Evolutionary conservation across 1,284 basidiomycete species (phyloP).

Genomic region (Pseudozyma hubeiensis): DNA sequence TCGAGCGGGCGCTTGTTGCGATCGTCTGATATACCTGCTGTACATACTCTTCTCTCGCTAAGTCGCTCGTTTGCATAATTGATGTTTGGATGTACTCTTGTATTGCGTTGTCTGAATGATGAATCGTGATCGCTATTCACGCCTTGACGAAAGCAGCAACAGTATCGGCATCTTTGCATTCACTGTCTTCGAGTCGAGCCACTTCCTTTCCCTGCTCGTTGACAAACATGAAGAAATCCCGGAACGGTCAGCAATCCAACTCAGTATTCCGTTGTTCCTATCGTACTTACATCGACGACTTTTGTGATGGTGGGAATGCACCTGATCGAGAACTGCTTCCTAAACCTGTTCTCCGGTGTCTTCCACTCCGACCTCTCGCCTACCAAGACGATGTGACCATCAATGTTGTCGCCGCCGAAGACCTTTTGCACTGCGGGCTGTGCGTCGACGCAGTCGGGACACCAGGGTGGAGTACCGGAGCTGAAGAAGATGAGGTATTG

Average conservation of each 20-base stretch:
- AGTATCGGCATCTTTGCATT: constrained; percentile 38
- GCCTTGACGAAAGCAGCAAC: constrained; percentile 32
- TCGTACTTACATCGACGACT: constrained; percentile 36
- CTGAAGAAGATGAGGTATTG: constrained; percentile 56
- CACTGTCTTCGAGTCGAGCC: constrained; percentile 45
- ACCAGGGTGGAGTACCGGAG: constrained; percentile 53
- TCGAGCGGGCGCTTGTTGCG: neutral
- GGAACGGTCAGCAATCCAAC: neutral
- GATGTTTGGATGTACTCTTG: neutral
- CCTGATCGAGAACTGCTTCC: constrained; percentile 41
- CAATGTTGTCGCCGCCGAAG: constrained; percentile 30
- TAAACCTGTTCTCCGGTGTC: constrained; percentile 41
- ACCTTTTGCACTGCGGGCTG: constrained; percentile 39
- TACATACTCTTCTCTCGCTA: neutral
- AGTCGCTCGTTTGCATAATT: neutral
- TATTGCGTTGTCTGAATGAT: too few species aligned
- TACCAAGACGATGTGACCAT: constrained; percentile 42
- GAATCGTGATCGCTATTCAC: neutral
- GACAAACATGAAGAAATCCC: neutral
- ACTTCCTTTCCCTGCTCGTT: constrained; percentile 42
- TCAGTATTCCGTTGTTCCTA: too few species aligned
- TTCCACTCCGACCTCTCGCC: constrained; percentile 52
- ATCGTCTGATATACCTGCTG: neutral
- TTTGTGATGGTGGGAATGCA: constrained; percentile 53
- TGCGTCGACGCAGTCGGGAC: constrained; percentile 56